A percentile compares a stretch with the other conserved stretches of the same genome.
Conservation (phyloP, 805 yeast species). For the Candida insectorum region DNA sequence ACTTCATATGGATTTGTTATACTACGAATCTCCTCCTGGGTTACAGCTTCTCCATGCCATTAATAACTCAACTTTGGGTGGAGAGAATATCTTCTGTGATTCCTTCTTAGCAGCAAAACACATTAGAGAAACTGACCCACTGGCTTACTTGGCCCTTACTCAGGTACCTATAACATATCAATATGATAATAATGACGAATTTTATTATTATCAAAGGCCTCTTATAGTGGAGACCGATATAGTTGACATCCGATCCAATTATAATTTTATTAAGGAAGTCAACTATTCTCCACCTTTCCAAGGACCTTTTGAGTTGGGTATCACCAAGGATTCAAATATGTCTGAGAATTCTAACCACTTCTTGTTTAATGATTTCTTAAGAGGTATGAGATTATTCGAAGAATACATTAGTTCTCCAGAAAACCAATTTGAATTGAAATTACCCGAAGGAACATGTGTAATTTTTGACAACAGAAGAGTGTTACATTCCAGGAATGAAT, state of each 20-base stretch:
- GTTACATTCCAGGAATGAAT: slow-evolving; percentile 57
- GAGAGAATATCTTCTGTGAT: slow-evolving; percentile 68
- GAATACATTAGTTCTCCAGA: slow-evolving; percentile 46
- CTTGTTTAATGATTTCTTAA: slow-evolving; percentile 49
- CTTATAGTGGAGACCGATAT: slow-evolving; percentile 52
- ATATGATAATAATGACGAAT: slow-evolving; percentile 58
- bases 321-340: slow-evolving; percentile 26
- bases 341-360: slow-evolving; percentile 36
- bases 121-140: slow-evolving; percentile 54
- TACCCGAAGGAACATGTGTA: slow-evolving; percentile 59
- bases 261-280: slow-evolving; percentile 46
- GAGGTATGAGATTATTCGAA: slow-evolving; percentile 64
- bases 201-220: slow-evolving; percentile 61
- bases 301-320: slow-evolving; percentile 66
- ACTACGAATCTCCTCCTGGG: slow-evolving; percentile 81
- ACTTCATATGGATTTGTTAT: slow-evolving; percentile 72
- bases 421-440: slow-evolving; percentile 53
- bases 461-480: slow-evolving; percentile 70
- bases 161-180: slow-evolving; percentile 67
- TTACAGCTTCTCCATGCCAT: slow-evolving; percentile 65
- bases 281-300: slow-evolving; percentile 84
- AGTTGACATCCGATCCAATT: slow-evolving; percentile 13
- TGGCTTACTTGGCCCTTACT: slow-evolving; percentile 60
- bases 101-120: slow-evolving; percentile 61
- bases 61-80: slow-evolving; percentile 55